Evolutionary conservation across 2,329 filamentous ascomycete genomes (phyloP).

Genomic region (Ophioceras dolichostomum): DNA sequence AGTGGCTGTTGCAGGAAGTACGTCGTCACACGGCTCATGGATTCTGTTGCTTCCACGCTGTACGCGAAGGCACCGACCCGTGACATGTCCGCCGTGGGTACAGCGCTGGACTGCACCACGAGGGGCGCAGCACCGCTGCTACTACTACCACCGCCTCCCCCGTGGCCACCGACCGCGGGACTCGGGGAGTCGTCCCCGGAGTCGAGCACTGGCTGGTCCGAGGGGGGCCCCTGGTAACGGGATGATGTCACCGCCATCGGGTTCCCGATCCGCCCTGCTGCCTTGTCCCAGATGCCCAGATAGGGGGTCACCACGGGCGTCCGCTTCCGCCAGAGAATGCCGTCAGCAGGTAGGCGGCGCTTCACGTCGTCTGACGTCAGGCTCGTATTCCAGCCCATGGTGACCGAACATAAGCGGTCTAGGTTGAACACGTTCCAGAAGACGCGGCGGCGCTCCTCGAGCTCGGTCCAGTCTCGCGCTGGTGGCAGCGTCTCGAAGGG

Average conservation of each 20-base stretch:
- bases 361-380: conserved; percentile 19
- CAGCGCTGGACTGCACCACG: too few relatives aligned
- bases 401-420: conserved; percentile 17
- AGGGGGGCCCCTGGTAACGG: neutral
- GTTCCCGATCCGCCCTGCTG: conserved; percentile 15
- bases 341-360: conserved; percentile 19
- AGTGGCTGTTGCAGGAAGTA: conserved; percentile 23
- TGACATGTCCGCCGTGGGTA: conserved; percentile 11
- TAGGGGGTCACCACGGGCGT: conserved; percentile 19
- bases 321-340: conserved; percentile 16
- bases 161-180: too few relatives aligned
- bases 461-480: conserved; percentile 19
- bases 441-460: conserved; percentile 14
- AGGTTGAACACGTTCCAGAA: conserved; percentile 25
- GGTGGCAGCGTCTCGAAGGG: conserved; percentile 13
- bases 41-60: conserved; percentile 23
- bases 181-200: too few relatives aligned
- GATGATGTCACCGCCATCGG: conserved; percentile 13
- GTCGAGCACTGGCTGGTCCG: too few relatives aligned
- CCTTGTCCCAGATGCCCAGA: conserved; percentile 21
- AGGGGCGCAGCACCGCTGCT: too few relatives aligned
- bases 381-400: conserved; percentile 19
- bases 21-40: conserved; percentile 20
- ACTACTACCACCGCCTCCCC: too few relatives aligned
- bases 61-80: conserved; percentile 23